Evolutionary conservation across 2,329 filamentous ascomycete genomes (phyloP), one percentile per base, ranked within the genome.

Genomic region (Lasiodiplodia theobromae): DNA sequence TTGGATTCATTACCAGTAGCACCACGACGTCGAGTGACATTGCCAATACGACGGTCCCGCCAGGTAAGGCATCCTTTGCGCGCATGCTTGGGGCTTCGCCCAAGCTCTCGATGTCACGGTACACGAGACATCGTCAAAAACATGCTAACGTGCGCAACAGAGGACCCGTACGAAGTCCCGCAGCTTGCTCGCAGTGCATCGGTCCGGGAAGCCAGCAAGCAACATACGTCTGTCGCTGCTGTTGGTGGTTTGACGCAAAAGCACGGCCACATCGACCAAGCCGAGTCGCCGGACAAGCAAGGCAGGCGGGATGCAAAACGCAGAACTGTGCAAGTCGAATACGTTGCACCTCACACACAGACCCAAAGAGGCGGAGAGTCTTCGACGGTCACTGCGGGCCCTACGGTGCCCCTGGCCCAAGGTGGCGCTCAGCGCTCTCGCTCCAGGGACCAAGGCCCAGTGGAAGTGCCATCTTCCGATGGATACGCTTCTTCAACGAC

Each of bases 321-420:
- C 68, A 89, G 94, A 74, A 99, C 96, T 0, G 93, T 99, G 0
- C 96, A 99, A 81, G 92, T 99, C 70, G 96, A 99, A 83, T 99
- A 99, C 79, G 96, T 98, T 68, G 92, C 94, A 23, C 96, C 96
- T 28, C 90, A 91, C 31, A 96, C 93, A 6, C 90, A 95, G 76
- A 97, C 95, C 0, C 87, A 91, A 71, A 88, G 95, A 71, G 93
- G 92, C 37, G 88, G 88, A 67, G 71, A 77, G 40, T 80, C 79
- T 31, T 78, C 81, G 25, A 71, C 79, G 31, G 73, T 73, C 4
- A 52, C 60, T 4, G 44, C 60, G 21, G 40, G 40, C 18, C 31
- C 60, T 14, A 38, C 60, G 12, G 47, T 34, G 47, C 60, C 60
- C 60, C 47, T 64, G 60, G 71, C 76, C 44, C 76, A 77, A 16